Evolutionary conservation across 768 basidiomycete genomes (phyloP), one percentile per base, ranked within the genome.

Genomic region (Lactarius quietus): DNA sequence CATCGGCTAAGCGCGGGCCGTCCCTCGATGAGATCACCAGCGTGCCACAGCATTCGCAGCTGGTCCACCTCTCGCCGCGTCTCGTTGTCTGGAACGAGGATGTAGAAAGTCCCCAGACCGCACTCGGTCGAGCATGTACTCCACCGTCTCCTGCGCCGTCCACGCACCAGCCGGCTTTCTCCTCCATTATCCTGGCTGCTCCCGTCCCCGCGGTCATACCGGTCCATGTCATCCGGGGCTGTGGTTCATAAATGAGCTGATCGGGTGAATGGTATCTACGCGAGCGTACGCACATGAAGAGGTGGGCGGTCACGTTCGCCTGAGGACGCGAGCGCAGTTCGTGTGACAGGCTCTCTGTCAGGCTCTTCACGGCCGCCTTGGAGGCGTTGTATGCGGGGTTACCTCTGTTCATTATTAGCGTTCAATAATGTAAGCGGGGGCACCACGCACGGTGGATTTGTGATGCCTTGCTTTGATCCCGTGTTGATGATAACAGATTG

Each of bases 391-490:
- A 90, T 0, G 86, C 85, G 0, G 92, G 83, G 72, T 95, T 93
- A 28, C 93, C 92, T 18, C 88, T 95, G 73, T 43, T 54, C 62
- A 8, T 15, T 18, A 31, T 57, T 15, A 59, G 31, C 23, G n/a
- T 20, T 15, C 33, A 48, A 48, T 53, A 20, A 3, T 26, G 5
- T 10, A 4, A 45, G 48, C 53, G 41, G 15, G 18, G 3, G 5
- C n/a, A 1, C 18, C 23, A 84, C 88, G 64, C 77, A 95, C 94
- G 95, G 95, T 58, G 94, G 93, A 78, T 95, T 94, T 5, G 94
- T 97, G 78, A 97, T 94, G 53, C 95, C 95, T 76, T 96, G 91
- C 79, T 97, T 97, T 63, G 91, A 93, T 3, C 95, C 95, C 17
- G 91, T 93, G 73, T 89, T 94, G 76, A 94, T 89, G 60, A 94